These are phyloP conservation scores for Daldinia concentrica DNA, from an alignment of 495 filamentous ascomycete genomes.

Conservation along the genomic window DNA sequence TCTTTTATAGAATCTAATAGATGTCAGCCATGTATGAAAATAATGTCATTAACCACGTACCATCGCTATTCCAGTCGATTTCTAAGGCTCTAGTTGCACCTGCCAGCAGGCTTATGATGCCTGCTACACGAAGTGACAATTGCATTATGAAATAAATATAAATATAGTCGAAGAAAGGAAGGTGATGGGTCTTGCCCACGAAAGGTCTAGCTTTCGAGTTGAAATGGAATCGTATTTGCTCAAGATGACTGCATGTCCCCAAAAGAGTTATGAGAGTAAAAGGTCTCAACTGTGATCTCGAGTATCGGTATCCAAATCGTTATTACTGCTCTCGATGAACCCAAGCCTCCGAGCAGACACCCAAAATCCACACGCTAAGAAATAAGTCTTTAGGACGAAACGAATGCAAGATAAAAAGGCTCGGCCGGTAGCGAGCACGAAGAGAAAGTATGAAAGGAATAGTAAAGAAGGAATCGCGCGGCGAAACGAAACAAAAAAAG, in stretches of 20 bases:
- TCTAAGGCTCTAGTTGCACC: conserved; percentile 34
- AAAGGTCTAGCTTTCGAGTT: conserved; percentile 35
- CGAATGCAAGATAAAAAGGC: conserved; percentile 23
- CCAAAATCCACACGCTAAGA: background rate
- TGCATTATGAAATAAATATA: conserved; percentile 36
- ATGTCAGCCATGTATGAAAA: conserved; percentile 8
- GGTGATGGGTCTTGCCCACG: conserved; percentile 4
- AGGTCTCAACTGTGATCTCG: background rate
- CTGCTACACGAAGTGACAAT: conserved; percentile 28
- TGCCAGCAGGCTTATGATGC: conserved; percentile 42
- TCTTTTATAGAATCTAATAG: conserved; percentile 53
- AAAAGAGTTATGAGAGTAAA: background rate
- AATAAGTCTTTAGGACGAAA: conserved; percentile 18
- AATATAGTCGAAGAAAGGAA: conserved; percentile 13
- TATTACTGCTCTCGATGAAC: conserved; percentile 5
- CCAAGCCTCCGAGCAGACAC: background rate
- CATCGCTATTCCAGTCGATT: conserved; percentile 31
- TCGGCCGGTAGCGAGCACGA: conserved; percentile 40
- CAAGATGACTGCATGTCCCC: conserved; percentile 34
- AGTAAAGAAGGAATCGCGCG: conserved; percentile 23
- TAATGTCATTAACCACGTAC: conserved; percentile 5
- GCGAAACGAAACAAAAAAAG: conserved; percentile 43
- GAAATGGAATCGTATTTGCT: conserved; percentile 12
- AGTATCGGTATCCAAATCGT: background rate
- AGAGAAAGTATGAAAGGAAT: conserved; percentile 20